Percentiles rank a stretch among this genome's conserved stretches.
Conservation (phyloP, 2,329 filamentous ascomycete genomes). For the Exserohilum rostratum region DNA sequence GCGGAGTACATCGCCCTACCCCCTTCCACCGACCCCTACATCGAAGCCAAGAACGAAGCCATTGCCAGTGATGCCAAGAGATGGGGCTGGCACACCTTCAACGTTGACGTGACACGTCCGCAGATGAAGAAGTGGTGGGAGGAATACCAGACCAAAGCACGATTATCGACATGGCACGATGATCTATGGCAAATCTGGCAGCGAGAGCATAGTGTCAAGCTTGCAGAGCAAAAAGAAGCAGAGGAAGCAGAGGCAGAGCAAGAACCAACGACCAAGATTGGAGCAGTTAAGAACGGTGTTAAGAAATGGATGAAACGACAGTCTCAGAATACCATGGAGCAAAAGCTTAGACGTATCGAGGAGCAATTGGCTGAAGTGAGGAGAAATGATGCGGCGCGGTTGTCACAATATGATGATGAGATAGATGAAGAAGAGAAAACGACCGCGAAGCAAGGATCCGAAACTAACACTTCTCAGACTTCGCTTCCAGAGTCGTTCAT, state of each 20-base stretch:
- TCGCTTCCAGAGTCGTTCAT: not conserved
- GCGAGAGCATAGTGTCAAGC: constrained; percentile 4
- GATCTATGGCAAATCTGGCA: constrained; percentile 13
- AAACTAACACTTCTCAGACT: not conserved
- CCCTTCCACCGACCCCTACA: not conserved
- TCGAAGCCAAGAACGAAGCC: not conserved
- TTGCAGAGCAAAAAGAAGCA: not conserved
- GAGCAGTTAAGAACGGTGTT: not conserved
- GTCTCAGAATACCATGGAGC: not conserved
- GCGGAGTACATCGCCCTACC: constrained; percentile 4
- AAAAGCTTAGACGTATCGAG: too few relatives aligned
- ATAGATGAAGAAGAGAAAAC: not conserved
- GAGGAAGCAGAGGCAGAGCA: not conserved
- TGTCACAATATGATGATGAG: constrained; percentile 1
- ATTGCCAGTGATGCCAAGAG: constrained; percentile 3
- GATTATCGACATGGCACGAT: not conserved
- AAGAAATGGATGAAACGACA: not conserved
- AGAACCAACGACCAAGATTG: not conserved
- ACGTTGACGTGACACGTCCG: not conserved
- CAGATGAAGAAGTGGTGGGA: not conserved
- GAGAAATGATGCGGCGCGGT: too few relatives aligned
- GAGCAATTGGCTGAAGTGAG: too few relatives aligned
- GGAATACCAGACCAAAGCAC: not conserved
- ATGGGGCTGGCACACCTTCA: constrained; percentile 8
- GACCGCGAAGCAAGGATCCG: not conserved